phyloP scores from a whole-genome alignment of 306 rosid genomes.

The Dalbergia cultrata region DNA sequence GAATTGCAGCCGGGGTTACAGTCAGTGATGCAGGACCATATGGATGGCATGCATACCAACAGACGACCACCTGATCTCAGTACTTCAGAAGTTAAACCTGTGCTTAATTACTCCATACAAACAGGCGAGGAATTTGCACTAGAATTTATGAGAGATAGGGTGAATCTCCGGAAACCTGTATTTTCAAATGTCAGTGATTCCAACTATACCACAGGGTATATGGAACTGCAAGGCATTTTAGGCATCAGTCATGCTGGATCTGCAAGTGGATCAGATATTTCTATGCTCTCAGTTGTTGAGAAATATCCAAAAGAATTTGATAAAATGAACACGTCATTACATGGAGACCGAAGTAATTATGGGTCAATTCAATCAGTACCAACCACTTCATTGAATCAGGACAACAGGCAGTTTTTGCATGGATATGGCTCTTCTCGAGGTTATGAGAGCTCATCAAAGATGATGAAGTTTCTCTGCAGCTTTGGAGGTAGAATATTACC shows the following conservation, averaged over 20 bases:
- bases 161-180: slow-evolving; percentile 70
- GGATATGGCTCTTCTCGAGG: slow-evolving; percentile 68
- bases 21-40: slow-evolving; percentile 57
- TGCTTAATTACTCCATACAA: slow-evolving; percentile 82
- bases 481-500: slow-evolving; percentile 88
- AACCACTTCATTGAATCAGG: slow-evolving; percentile 56
- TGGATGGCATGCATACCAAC: slow-evolving; percentile 51
- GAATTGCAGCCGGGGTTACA: slow-evolving; percentile 59
- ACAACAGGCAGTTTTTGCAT: slow-evolving; percentile 56
- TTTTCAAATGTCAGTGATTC: slow-evolving; percentile 66
- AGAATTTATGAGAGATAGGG: slow-evolving; percentile 86
- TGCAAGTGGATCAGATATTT: slow-evolving; percentile 75
- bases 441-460: slow-evolving; percentile 59
- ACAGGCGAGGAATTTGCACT: slow-evolving; percentile 91
- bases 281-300: slow-evolving; percentile 60
- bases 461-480: slow-evolving; percentile 86
- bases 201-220: slow-evolving; percentile 56
- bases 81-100: slow-evolving; percentile 69
- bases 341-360: slow-evolving; percentile 61
- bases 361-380: slow-evolving; percentile 65
- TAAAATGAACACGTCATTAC: slow-evolving; percentile 52
- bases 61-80: slow-evolving; percentile 54
- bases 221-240: slow-evolving; percentile 73
- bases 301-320: slow-evolving; percentile 65
- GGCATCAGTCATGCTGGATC: slow-evolving; percentile 71